Conservation (phyloP, 2,329 filamentous ascomycete species). For the Fusarium lyarnte region DNA sequence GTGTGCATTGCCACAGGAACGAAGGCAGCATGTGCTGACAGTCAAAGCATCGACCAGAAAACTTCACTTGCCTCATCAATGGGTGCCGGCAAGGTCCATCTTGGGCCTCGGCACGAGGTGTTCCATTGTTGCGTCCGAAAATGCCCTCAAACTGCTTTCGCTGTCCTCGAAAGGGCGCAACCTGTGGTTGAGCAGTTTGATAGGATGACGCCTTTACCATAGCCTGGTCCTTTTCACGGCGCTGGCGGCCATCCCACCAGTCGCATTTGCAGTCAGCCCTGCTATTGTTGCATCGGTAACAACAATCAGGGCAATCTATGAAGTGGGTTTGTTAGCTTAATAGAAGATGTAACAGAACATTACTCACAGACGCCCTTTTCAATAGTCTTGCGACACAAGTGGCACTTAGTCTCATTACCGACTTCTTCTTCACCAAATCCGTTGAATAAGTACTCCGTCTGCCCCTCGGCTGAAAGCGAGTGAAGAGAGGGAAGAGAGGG, state of each 20-base stretch:
- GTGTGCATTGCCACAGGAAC: background rate
- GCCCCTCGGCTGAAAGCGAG: background rate
- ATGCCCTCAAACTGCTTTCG: background rate
- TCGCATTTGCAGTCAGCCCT: background rate
- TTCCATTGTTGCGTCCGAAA: background rate
- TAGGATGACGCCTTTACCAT: background rate
- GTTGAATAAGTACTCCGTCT: background rate
- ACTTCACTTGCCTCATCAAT: background rate
- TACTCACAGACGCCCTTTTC: slow-evolving; percentile 1
- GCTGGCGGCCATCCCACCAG: slow-evolving; percentile 2
- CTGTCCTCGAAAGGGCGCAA: background rate
- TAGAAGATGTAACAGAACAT: background rate
- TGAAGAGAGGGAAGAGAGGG: background rate
- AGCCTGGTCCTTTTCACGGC: background rate
- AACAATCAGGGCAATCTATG: slow-evolving; percentile 14
- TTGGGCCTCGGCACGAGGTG: too few species aligned
- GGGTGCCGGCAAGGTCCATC: background rate
- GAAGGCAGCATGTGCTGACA: background rate
- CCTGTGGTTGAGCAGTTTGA: background rate
- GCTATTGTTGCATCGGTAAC: background rate
- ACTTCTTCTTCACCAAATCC: background rate
- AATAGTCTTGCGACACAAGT: background rate
- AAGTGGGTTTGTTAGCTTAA: background rate
- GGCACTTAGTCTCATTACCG: background rate
- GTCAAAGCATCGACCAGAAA: background rate